A percentile compares a stretch with the other conserved stretches of the same genome.
Evolutionary conservation across 305 asterid species (phyloP).

Genomic region (Withania somnifera): DNA sequence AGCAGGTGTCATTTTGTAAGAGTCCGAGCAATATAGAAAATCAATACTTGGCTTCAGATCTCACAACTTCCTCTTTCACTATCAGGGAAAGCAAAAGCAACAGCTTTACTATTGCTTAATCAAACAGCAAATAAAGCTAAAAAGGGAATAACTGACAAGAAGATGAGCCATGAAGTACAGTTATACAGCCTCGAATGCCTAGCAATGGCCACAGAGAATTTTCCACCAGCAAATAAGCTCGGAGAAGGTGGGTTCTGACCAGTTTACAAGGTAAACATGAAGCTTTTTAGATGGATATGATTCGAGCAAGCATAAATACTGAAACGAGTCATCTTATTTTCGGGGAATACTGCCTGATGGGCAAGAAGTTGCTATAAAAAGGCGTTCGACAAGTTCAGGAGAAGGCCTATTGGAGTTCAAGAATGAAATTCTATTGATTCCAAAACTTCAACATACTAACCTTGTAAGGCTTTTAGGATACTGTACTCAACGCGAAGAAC

Average conservation of each 20-base stretch:
- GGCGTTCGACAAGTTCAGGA: conserved; percentile 30
- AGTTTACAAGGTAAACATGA: conserved; percentile 27
- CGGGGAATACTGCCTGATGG: conserved; percentile 33
- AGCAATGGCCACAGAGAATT: conserved; percentile 24
- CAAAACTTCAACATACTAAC: conserved; percentile 43
- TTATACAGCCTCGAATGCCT: neutral
- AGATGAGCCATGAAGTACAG: conserved; percentile 4
- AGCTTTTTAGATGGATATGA: neutral
- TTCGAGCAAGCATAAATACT: neutral
- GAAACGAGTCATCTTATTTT: neutral
- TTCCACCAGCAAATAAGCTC: conserved; percentile 21
- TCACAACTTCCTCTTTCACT: neutral
- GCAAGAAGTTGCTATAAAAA: conserved; percentile 41
- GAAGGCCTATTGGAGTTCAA: conserved; percentile 46
- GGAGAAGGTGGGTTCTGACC: conserved; percentile 48
- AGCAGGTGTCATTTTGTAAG: neutral
- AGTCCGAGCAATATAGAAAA: neutral
- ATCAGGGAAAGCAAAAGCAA: conserved; percentile 4
- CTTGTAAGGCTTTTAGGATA: conserved; percentile 42
- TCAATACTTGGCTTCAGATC: neutral
- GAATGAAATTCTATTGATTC: conserved; percentile 37
- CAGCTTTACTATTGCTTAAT: neutral
- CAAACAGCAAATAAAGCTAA: neutral
- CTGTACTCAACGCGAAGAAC: conserved; percentile 33
- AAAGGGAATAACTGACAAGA: neutral